phyloP scores from a whole-genome alignment of 441 rosid genomes.

The Gossypium davidsonii region DNA sequence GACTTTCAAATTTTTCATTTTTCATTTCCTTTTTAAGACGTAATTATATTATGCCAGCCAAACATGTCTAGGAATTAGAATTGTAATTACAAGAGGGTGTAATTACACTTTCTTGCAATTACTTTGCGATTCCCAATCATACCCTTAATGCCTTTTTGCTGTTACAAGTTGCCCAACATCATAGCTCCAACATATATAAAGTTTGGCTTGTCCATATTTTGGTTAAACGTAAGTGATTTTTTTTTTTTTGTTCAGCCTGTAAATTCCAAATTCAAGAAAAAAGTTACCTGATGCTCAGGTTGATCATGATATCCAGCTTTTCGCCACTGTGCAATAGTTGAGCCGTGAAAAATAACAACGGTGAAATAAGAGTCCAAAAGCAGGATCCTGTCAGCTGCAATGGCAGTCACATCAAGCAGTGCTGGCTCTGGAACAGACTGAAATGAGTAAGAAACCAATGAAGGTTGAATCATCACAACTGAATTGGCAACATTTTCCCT shows the following conservation, averaged over 20 bases:
- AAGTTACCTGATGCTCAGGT: constrained; percentile 80
- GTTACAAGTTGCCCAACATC: neutral
- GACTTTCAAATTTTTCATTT: too few relatives aligned
- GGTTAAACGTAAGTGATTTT: neutral
- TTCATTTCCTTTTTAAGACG: too few relatives aligned
- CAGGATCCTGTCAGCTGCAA: constrained; percentile 81
- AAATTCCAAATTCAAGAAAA: constrained; percentile 13
- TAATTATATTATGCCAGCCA: too few relatives aligned
- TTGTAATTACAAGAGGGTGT: too few relatives aligned
- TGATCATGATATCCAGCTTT: constrained; percentile 85
- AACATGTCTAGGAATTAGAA: too few relatives aligned
- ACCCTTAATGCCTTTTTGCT: neutral
- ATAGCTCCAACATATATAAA: neutral
- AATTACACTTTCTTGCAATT: too few relatives aligned
- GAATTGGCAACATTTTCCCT: constrained; percentile 86
- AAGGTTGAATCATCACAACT: constrained; percentile 92
- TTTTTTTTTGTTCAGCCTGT: neutral
- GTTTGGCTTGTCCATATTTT: neutral
- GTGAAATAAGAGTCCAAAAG: constrained; percentile 84
- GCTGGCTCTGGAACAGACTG: constrained; percentile 81
- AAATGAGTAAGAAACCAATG: constrained; percentile 82
- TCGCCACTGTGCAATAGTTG: constrained; percentile 91
- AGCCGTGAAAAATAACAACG: constrained; percentile 83
- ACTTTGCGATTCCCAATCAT: too few relatives aligned
- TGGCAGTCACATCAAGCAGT: constrained; percentile 80